Base-by-base conservation (phyloP, 768 basidiomycete species). In the Pulveroboletus ravenelii region DNA sequence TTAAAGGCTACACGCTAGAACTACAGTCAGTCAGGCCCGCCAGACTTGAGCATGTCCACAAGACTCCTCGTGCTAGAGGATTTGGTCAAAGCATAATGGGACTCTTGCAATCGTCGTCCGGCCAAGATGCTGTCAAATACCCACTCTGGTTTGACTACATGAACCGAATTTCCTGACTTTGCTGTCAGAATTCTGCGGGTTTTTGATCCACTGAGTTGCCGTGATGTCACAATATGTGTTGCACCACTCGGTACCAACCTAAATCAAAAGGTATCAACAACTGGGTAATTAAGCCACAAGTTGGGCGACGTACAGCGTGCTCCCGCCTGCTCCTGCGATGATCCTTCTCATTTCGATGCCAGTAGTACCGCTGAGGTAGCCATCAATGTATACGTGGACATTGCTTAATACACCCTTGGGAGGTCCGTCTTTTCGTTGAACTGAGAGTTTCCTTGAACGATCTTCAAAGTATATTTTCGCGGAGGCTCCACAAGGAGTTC, bases 151-250 rank as follows among this genome's bases (percentile, higher is more conserved):
- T 74, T 81, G 30, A 92, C 87, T 48, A 92, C 77, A 48, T 85
- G 75, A 18, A 74, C 70, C 32, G 74, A 73, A 50, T 64, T 74
- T 54, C 72, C 72, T 30, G 70, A 72, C 58, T 78, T 81, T 20
- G 70, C 64, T 17, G 75, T 79, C 48, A 91, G 66, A 45, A 82
- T 59, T 58, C 75, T 81, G 51, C 90, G 81, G 3, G 78, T 84
- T 67, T 92, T 92, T 25, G 80, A 78, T 15, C 77, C 87, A 59
- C 76, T 87, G 49, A 91, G 72, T 47, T 77, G 78, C 55, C 81
- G 79, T 6, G 88, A 89, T 9, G 85, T 86, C 35, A 93, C 61
- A 45, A 93, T 82, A 63, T 93, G 90, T 7, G 90, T 92, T 41
- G 84, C 84, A 10, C 77, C 77, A 15, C 82, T 80, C 13, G 81